Conservation (phyloP, 139 green algal species). For the Chlamydomonas sp. region DNA sequence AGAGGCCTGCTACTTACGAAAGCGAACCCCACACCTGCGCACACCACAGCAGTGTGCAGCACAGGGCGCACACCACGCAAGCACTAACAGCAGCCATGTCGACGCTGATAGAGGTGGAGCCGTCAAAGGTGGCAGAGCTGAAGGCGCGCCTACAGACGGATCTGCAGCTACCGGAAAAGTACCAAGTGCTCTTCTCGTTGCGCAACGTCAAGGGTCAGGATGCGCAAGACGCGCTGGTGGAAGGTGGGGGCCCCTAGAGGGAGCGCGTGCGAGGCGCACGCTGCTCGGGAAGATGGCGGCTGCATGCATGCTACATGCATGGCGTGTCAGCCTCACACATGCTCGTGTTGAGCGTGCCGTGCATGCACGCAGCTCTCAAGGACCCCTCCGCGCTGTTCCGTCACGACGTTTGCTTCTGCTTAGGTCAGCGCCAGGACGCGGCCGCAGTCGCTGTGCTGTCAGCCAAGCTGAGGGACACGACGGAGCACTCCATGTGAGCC, state of each 20-base stretch:
- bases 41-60: too few species aligned
- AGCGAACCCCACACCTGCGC: too few species aligned
- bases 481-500: constrained; percentile 72
- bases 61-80: too few species aligned
- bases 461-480: constrained; percentile 45
- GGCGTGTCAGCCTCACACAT: too few species aligned
- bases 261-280: too few species aligned
- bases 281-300: neutral
- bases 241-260: constrained; percentile 42
- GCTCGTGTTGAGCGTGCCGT: neutral
- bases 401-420: constrained; percentile 86
- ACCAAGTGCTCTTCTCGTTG: constrained; percentile 73
- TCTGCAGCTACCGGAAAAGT: constrained; percentile 68
- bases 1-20: too few species aligned
- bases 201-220: constrained; percentile 46
- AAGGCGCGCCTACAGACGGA: constrained; percentile 44
- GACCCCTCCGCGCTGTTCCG: constrained; percentile 74
- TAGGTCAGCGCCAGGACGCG: constrained; percentile 80
- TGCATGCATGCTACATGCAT: too few species aligned
- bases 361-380: constrained; percentile 46
- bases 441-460: constrained; percentile 52
- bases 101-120: constrained; percentile 25
- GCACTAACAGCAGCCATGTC: too few species aligned
- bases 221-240: constrained; percentile 51
- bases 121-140: constrained; percentile 34